Conservation (phyloP, 176 grass and related monocot species). For the Avena eriantha region DNA sequence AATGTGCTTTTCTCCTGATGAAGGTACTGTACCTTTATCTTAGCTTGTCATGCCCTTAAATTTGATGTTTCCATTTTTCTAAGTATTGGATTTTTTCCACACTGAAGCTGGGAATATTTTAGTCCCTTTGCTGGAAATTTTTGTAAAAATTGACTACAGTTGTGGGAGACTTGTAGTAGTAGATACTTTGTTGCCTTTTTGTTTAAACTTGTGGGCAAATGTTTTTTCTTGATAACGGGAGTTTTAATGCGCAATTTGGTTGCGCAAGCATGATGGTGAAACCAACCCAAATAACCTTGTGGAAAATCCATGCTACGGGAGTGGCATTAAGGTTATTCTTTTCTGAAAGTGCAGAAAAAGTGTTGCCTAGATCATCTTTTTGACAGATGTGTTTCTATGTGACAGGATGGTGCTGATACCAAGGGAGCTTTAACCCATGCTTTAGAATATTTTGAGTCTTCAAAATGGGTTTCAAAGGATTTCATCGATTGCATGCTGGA, state of each 20-base stretch:
- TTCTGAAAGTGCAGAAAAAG: not conserved
- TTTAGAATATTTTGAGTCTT: not conserved
- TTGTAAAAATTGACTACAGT: too few relatives aligned
- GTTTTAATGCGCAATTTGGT: not conserved
- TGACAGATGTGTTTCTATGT: not conserved
- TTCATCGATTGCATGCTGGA: slow-evolving; percentile 22
- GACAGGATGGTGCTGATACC: slow-evolving; percentile 46
- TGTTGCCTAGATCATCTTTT: not conserved
- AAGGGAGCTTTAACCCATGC: not conserved
- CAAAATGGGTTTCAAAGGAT: slow-evolving; percentile 11
- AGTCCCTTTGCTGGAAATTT: not conserved
- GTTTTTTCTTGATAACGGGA: too few relatives aligned
- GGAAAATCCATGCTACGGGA: not conserved
- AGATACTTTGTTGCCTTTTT: not conserved
- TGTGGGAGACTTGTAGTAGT: not conserved
- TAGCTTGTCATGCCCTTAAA: slow-evolving; percentile 6
- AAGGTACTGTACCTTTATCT: slow-evolving; percentile 30
- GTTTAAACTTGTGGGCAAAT: not conserved
- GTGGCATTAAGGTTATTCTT: not conserved
- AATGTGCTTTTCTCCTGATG: slow-evolving; percentile 38
- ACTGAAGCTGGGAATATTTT: not conserved
- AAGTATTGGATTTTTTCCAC: not conserved
- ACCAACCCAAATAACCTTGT: not conserved
- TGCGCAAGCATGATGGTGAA: not conserved
- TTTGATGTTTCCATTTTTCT: not conserved